Base-by-base conservation (phyloP, 106 monocot genomes). In the Acorus gramineus region DNA sequence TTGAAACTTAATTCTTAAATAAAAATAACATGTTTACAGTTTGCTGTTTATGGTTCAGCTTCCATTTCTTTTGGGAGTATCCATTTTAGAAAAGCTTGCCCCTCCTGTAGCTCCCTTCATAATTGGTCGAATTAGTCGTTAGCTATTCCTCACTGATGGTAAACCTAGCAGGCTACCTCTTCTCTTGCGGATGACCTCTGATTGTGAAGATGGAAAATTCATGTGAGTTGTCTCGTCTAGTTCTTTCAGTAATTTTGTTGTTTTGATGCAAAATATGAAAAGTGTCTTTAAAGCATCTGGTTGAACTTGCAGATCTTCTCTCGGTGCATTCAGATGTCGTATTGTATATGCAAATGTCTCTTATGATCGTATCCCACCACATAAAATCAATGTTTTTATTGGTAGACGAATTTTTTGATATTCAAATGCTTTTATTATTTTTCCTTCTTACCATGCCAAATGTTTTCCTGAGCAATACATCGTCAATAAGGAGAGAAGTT, bases 291-390 rank as follows among this genome's bases (percentile, higher is more conserved):
- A 4, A 11, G 43, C 48, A 6, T 62, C 43, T 62, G 48, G 11
- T 53, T 63, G n/a, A 9, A 67, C 11, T 68, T 82, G 68, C 84
- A 99, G 98, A 79, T 86, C 88, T 67, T 73, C 98, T 50, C 80
- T 99, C 64, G 81, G 74, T 63, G 72, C 85, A 55, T 99, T 99
- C 52, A 83, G 61, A 73, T 80, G 66, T 45, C 85, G 92, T 6
- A 65, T 74, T 62, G 42, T 89, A 49, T 99, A 99, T 79, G 84
- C 98, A n/a, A 99, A 99, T 72, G 92, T 99, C 73, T 89, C 86
- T 44, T 89, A 89, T 86, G 98, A 89, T 70, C 92, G 98, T 99
- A 92, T 99, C 92, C 98, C 61, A 62, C 52, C 11, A 42, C 56
- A 10, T 3, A 58, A 12, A 12, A 44, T 56, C 7, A 6, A 28